phyloP scores from a whole-genome alignment of 2,329 filamentous ascomycete species.

The Aspergillus novoparasiticus region DNA sequence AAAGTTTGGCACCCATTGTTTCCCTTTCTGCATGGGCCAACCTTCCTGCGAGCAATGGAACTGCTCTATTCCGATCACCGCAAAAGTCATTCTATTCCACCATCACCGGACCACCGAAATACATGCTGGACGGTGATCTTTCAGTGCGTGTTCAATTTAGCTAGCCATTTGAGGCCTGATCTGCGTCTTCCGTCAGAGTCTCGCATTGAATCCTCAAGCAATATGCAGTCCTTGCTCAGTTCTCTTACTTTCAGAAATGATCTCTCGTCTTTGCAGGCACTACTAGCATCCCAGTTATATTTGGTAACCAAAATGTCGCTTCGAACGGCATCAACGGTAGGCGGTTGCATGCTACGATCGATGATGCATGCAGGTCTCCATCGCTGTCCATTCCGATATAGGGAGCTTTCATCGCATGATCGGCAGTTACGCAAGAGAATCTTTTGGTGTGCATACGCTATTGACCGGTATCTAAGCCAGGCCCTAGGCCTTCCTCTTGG shows the following conservation, averaged over 20 bases:
- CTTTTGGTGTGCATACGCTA: constrained; percentile 46
- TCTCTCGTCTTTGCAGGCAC: constrained; percentile 51
- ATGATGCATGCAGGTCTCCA: constrained; percentile 56
- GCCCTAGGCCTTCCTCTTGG: constrained; percentile 44
- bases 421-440: constrained; percentile 45
- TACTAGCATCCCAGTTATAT: constrained; percentile 53
- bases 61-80: constrained; percentile 39
- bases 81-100: not conserved
- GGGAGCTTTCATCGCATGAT: constrained; percentile 46
- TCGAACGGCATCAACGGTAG: constrained; percentile 52
- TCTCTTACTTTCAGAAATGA: constrained; percentile 47
- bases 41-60: constrained; percentile 51
- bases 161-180: constrained; percentile 37
- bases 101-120: constrained; percentile 23
- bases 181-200: constrained; percentile 36
- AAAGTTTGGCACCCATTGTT: constrained; percentile 56
- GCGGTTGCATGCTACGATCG: constrained; percentile 50
- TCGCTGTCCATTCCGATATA: constrained; percentile 55
- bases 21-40: constrained; percentile 55
- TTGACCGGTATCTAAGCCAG: constrained; percentile 46
- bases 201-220: constrained; percentile 41
- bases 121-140: constrained; percentile 44
- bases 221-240: constrained; percentile 41
- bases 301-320: constrained; percentile 53
- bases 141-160: constrained; percentile 56